Evolutionary conservation across 345 rosid genomes (phyloP).

Genomic region (Aurinia saxatilis): DNA sequence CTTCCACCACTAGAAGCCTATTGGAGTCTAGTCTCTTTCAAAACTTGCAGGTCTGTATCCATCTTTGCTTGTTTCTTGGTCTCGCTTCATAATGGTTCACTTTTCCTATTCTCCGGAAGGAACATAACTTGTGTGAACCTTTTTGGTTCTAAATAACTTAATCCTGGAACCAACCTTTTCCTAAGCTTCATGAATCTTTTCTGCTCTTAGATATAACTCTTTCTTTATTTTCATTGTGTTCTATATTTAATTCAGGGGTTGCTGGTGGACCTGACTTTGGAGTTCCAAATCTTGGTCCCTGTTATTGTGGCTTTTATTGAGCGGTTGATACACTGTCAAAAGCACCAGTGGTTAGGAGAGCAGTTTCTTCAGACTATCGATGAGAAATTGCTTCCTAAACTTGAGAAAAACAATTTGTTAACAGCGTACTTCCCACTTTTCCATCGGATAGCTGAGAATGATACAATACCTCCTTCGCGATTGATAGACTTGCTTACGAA

Average conservation of each 20-base stretch:
- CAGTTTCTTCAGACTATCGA: constrained; percentile 69
- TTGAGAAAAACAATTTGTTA: constrained; percentile 43
- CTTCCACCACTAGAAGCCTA: constrained; percentile 44
- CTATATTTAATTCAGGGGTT: constrained; percentile 47
- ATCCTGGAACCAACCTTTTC: constrained; percentile 6
- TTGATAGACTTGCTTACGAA: constrained; percentile 59
- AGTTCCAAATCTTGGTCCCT: constrained; percentile 64
- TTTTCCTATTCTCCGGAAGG: constrained; percentile 4
- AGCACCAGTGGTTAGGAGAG: constrained; percentile 79
- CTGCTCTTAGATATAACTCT: background rate
- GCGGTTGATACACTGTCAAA: constrained; percentile 62
- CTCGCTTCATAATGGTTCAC: constrained; percentile 6
- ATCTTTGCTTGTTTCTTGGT: constrained; percentile 9
- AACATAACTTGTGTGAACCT: constrained; percentile 5
- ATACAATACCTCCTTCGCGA: constrained; percentile 62
- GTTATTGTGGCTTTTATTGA: constrained; percentile 59
- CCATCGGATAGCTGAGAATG: constrained; percentile 68
- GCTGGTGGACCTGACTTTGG: constrained; percentile 66
- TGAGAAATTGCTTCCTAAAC: constrained; percentile 60
- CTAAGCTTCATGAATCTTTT: background rate
- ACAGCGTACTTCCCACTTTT: constrained; percentile 71
- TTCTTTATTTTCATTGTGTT: constrained; percentile 13
- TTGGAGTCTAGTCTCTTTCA: constrained; percentile 53
- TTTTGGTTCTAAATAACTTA: background rate
- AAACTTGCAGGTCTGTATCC: constrained; percentile 57